Evolutionary conservation across 2,329 filamentous ascomycete genomes (phyloP), one percentile per base, ranked within the genome.

Genomic region (Colletotrichum salicis): DNA sequence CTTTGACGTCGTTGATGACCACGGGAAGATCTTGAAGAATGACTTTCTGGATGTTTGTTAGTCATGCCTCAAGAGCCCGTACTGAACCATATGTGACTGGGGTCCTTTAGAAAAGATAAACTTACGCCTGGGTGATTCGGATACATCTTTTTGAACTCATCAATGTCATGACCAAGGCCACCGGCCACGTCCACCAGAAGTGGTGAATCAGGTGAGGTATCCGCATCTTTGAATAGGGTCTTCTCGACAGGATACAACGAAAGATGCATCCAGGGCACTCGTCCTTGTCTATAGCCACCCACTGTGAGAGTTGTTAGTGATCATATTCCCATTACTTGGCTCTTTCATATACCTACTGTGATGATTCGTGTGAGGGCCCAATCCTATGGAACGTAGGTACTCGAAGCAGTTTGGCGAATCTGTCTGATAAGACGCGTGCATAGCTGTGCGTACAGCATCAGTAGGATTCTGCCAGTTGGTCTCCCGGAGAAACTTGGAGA

Each of bases 11-110:
- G 10, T 67, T 73, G 22, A 84, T 80, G 6, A 87, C 83, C 2
- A 79, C 76, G 0, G 82, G 80, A 6, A 85, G 77, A 71, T 89
- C 87, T 73, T 89, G 85, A 0, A 89, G 77, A 0, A 89, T 76
- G 2, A 88, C 75, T 4, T 80, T 77, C 15, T 41, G 37, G 5
- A 19, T 41, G 15, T 3, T 15, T 41, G 6, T 19, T 4, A 41
- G 37, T 15, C 15, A 41, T 6, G 15, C 15, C 7, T 41, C 37
- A 19, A 41, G 37, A 19, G 37, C 15, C 7, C 19, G 19, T 8
- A 2, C 3, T 41, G 37, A 15, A 7, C 37, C 13, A 7, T 6
- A 41, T 8, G 15, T 15, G 19, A 41, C 2, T 19, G 15, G 2
- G 19, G 19, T 19, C 6, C 15, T 19, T 5, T 41, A 15, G 3